Evolutionary conservation across 306 rosid species (phyloP), one percentile per base, ranked within the genome.

Genomic region (Citrullus amarus): DNA sequence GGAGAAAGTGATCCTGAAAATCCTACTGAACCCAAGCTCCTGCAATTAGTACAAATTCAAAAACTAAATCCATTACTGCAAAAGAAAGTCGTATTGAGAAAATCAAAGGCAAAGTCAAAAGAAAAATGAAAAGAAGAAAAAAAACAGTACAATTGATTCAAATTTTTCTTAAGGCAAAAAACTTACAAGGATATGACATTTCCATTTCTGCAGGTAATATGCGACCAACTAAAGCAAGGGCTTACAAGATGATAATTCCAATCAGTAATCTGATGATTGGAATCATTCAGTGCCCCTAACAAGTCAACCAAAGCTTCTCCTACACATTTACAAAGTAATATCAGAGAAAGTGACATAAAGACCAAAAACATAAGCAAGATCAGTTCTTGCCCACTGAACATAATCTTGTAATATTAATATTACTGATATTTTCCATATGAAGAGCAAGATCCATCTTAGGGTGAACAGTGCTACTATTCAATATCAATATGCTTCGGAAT

Each of bases 171-270:
- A 62, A 63, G 74, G 15, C 15, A 75, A 57, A 80, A 76, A 76
- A 87, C 98, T 92, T 87, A 95, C 98, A 95, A 85, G 74, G 93
- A 84, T 77, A 88, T 86, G 85, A 95, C 98, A 43, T 95, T 87
- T 75, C 87, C 92, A 41, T 86, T 85, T 83, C 87, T 85, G 69
- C 98, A 95, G 74, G 88, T 81, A 80, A 95, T 86, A 76, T 88
- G 90, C 48, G 96, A 87, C 98, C 98, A 95, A 76, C 92, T 95
- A 80, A 59, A 88, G 83, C 98, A 95, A 2, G 98, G 98, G 84
- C 93, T 95, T 70, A 92, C 98, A 11, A 92, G 56, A 86, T 81
- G 10, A 75, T 62, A 1, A 78, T 91, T 81, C 98, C 98, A 95
- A 58, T 91, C 97, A 56, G 77, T 82, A 77, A 92, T 84, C 74